Conservation (phyloP, 495 filamentous ascomycete species). For the Penicillium roqueforti region DNA sequence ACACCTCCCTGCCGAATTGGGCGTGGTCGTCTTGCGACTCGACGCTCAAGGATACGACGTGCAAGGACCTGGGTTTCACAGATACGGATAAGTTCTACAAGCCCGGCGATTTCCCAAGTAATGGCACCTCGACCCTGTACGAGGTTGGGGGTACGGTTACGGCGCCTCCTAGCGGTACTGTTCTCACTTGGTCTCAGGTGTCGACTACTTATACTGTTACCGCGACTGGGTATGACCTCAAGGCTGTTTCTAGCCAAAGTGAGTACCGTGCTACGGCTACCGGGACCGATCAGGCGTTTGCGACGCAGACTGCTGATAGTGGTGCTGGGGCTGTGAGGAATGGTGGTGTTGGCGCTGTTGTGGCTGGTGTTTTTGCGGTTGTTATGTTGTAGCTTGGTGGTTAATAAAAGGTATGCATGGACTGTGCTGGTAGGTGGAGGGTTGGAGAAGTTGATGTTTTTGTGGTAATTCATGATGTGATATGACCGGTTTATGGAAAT, state of each 20-base stretch:
- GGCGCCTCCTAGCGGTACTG: slow-evolving; percentile 22
- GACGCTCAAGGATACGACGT: slow-evolving; percentile 7
- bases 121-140: slow-evolving; percentile 19
- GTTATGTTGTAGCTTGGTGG: slow-evolving; percentile 5
- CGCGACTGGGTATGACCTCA: slow-evolving; percentile 22
- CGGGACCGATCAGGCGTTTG: slow-evolving; percentile 6
- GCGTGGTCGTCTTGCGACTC: slow-evolving; percentile 25
- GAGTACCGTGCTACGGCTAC: slow-evolving; percentile 22
- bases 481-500: background rate
- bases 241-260: slow-evolving; percentile 23
- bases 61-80: slow-evolving; percentile 19
- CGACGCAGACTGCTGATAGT: slow-evolving; percentile 16
- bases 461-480: background rate
- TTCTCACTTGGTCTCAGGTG: slow-evolving; percentile 27
- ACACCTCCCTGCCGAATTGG: slow-evolving; percentile 23
- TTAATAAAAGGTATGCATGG: background rate
- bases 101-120: slow-evolving; percentile 21
- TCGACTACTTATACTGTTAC: slow-evolving; percentile 23
- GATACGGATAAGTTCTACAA: slow-evolving; percentile 26
- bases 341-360: slow-evolving; percentile 8
- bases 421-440: background rate
- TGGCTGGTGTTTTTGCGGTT: slow-evolving; percentile 11
- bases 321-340: slow-evolving; percentile 2
- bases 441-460: background rate
- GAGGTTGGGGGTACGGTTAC: slow-evolving; percentile 25